Evolutionary conservation across 2,329 filamentous ascomycete species (phyloP).

Genomic region (Acephala macrosclerotiorum): DNA sequence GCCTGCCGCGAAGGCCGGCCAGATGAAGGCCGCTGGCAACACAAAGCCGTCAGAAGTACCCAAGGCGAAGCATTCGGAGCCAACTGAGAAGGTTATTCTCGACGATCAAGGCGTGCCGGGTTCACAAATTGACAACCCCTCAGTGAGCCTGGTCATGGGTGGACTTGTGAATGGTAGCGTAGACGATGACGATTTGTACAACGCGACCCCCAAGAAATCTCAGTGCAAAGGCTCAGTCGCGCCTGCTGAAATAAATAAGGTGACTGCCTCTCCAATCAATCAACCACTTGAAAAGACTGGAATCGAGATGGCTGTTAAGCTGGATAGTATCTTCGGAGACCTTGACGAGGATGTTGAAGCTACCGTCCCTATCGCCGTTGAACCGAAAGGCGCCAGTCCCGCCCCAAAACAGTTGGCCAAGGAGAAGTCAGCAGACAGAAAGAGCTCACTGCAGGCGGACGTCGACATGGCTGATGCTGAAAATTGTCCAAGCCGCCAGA

Average conservation of each 20-base stretch:
- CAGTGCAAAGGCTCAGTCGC: not conserved
- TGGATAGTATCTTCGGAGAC: not conserved
- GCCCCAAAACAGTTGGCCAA: not conserved
- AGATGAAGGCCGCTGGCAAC: not conserved
- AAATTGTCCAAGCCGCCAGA: not conserved
- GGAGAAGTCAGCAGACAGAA: not conserved
- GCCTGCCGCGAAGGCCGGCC: not conserved
- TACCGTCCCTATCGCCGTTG: not conserved
- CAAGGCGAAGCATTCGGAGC: not conserved
- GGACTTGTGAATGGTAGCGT: not conserved
- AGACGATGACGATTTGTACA: conserved; percentile 4
- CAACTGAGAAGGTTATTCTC: not conserved
- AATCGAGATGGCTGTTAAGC: not conserved
- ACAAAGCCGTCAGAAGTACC: not conserved
- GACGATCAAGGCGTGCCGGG: not conserved
- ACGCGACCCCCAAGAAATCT: conserved; percentile 3
- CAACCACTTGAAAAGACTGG: not conserved
- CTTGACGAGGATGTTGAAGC: not conserved
- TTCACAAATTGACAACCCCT: not conserved
- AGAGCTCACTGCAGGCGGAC: not conserved
- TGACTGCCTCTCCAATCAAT: not conserved
- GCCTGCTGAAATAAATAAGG: not conserved
- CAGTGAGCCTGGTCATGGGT: not conserved
- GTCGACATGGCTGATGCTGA: not conserved
- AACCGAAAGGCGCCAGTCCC: not conserved